Percentiles rank a stretch among this genome's conserved stretches.
Evolutionary conservation across 2,329 filamentous ascomycete genomes (phyloP).

Genomic region (Ramularia collo-cygni): DNA sequence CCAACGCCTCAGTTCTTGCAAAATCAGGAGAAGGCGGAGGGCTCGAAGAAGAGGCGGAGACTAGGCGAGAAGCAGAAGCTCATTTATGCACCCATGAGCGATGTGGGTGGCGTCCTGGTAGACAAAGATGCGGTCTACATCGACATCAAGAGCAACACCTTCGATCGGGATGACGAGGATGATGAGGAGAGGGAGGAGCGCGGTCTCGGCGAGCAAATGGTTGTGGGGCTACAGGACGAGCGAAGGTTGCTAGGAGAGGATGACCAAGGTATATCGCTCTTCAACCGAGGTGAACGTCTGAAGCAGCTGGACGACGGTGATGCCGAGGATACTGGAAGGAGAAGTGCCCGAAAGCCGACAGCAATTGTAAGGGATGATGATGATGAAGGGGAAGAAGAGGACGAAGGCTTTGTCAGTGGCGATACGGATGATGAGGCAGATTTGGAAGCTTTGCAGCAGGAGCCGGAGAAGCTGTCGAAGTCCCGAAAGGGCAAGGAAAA

Average conservation of each 20-base stretch:
- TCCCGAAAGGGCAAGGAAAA: slow-evolving; percentile 39
- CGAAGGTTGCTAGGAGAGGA: slow-evolving; percentile 74
- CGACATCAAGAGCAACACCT: slow-evolving; percentile 63
- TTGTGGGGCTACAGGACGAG: slow-evolving; percentile 80
- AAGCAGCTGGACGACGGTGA: slow-evolving; percentile 48
- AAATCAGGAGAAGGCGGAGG: slow-evolving; percentile 73
- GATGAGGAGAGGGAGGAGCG: slow-evolving; percentile 62
- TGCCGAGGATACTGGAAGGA: slow-evolving; percentile 24
- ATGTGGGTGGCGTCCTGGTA: slow-evolving; percentile 90
- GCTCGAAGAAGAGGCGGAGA: slow-evolving; percentile 71
- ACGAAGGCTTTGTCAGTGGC: slow-evolving; percentile 41
- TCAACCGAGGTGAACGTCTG: slow-evolving; percentile 68
- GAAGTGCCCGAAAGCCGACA: slow-evolving; percentile 44
- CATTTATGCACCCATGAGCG: slow-evolving; percentile 94
- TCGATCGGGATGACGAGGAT: slow-evolving; percentile 56
- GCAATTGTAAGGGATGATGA: slow-evolving; percentile 44
- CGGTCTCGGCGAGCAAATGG: slow-evolving; percentile 92
- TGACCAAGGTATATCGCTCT: slow-evolving; percentile 76
- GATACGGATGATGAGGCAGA: slow-evolving; percentile 52
- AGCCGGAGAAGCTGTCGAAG: slow-evolving; percentile 46
- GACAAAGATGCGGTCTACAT: slow-evolving; percentile 97
- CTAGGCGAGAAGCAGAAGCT: slow-evolving; percentile 96
- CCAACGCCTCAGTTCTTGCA: slow-evolving; percentile 89
- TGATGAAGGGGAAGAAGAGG: slow-evolving; percentile 42
- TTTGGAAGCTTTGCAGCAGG: slow-evolving; percentile 31